These are phyloP conservation scores for Rhizopus sp. DNA, from an alignment of 371 early-diverging fungal genomes.

Conservation along the genomic window DNA sequence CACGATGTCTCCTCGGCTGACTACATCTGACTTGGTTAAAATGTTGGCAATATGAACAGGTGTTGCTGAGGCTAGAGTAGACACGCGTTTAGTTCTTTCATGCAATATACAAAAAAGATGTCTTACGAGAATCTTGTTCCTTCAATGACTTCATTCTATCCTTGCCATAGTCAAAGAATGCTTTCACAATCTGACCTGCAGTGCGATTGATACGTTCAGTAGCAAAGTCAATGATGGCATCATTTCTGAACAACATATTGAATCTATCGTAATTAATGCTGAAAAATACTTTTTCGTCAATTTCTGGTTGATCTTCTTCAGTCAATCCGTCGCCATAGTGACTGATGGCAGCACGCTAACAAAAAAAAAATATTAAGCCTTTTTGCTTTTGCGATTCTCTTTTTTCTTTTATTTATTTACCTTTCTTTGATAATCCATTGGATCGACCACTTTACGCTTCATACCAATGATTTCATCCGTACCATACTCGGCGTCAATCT, in stretches of 20 bases:
- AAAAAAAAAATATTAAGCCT: not conserved
- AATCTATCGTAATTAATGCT: slow-evolving; percentile 75
- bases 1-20: slow-evolving; percentile 54
- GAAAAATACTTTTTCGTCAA: slow-evolving; percentile 63
- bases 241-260: slow-evolving; percentile 77
- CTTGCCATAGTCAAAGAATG: slow-evolving; percentile 59
- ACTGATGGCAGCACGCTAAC: slow-evolving; percentile 28
- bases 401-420: slow-evolving; percentile 17
- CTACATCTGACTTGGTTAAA: slow-evolving; percentile 49
- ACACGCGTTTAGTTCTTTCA: not conserved
- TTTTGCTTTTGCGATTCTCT: not conserved
- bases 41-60: slow-evolving; percentile 58
- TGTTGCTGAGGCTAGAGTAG: slow-evolving; percentile 49
- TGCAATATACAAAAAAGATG: not conserved
- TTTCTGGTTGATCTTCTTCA: slow-evolving; percentile 52
- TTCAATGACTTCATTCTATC: slow-evolving; percentile 50
- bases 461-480: slow-evolving; percentile 59
- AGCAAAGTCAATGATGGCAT: slow-evolving; percentile 66
- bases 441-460: slow-evolving; percentile 57
- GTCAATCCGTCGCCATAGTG: slow-evolving; percentile 23
- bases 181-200: slow-evolving; percentile 65
- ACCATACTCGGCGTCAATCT: slow-evolving; percentile 55
- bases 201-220: slow-evolving; percentile 66
- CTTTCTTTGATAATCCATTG: slow-evolving; percentile 31
- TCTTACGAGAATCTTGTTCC: slow-evolving; percentile 57